Evolutionary conservation across 768 basidiomycete species (phyloP).

Genomic region (Termitomyces sp.): DNA sequence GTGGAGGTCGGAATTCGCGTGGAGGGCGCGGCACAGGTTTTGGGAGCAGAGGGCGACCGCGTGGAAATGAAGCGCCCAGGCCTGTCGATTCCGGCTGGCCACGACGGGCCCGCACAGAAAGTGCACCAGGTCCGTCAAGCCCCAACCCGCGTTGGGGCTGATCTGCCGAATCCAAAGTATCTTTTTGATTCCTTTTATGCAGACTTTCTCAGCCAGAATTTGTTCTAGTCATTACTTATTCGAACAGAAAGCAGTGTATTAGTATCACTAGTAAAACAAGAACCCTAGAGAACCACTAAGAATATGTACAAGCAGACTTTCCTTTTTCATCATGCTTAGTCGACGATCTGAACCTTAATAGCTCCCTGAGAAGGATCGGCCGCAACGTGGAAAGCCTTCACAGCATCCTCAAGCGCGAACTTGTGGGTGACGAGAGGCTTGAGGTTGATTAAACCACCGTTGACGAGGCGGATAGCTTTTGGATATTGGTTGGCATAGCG

Average conservation of each 20-base stretch:
- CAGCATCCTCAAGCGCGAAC: conserved; percentile 68
- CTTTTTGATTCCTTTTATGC: not conserved
- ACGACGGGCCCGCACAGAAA: conserved; percentile 34
- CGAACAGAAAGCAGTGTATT: conserved; percentile 7
- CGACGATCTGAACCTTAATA: conserved; percentile 66
- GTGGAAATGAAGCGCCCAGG: conserved; percentile 29
- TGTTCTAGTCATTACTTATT: not conserved
- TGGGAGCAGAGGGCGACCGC: conserved; percentile 30
- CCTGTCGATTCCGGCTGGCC: conserved; percentile 62
- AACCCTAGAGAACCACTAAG: not conserved
- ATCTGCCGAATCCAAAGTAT: not conserved
- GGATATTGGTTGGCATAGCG: conserved; percentile 79
- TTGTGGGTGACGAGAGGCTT: conserved; percentile 80
- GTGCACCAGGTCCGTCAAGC: conserved; percentile 22
- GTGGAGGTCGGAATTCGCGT: conserved; percentile 30
- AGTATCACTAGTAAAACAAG: not conserved
- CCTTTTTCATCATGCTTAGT: conserved; percentile 26
- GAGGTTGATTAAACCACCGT: conserved; percentile 66
- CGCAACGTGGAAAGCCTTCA: conserved; percentile 76
- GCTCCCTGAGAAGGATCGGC: conserved; percentile 65
- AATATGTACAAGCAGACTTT: not conserved
- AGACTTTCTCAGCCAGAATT: not conserved
- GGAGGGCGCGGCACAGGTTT: conserved; percentile 18
- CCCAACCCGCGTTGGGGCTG: conserved; percentile 13
- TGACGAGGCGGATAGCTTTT: conserved; percentile 80